phyloP scores from a whole-genome alignment of 2,329 filamentous ascomycete species.

The Elsinoe necatrix region DNA sequence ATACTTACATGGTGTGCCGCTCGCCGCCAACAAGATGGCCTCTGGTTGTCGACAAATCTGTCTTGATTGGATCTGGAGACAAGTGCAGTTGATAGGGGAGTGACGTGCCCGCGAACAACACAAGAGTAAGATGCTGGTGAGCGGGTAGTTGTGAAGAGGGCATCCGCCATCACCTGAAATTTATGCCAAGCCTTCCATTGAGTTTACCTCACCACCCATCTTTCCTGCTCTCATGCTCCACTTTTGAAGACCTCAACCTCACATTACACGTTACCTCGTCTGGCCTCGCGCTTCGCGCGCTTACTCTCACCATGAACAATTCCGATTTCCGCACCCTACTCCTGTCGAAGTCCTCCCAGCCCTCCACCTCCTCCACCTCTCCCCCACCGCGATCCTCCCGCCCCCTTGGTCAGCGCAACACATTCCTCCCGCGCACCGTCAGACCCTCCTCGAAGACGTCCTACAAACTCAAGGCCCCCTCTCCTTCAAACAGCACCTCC shows the following conservation, averaged over 20 bases:
- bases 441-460: slow-evolving; percentile 31
- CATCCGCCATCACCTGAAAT: neutral
- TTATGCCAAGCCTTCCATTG: neutral
- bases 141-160: no score
- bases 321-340: slow-evolving; percentile 82
- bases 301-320: slow-evolving; percentile 67
- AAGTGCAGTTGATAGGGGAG: no score
- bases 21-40: no score
- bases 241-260: neutral
- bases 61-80: no score
- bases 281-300: slow-evolving; percentile 4
- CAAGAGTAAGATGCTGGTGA: no score
- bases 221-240: neutral
- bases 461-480: slow-evolving; percentile 55
- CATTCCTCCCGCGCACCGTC: slow-evolving; percentile 64
- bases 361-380: slow-evolving; percentile 30
- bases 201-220: neutral
- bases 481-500: slow-evolving; percentile 75
- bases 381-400: slow-evolving; percentile 33
- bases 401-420: slow-evolving; percentile 27
- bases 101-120: no score
- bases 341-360: slow-evolving; percentile 41
- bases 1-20: no score
- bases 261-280: neutral
- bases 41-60: no score